Conservation (phyloP, 768 basidiomycete species). For the Hygrophorus russula region DNA sequence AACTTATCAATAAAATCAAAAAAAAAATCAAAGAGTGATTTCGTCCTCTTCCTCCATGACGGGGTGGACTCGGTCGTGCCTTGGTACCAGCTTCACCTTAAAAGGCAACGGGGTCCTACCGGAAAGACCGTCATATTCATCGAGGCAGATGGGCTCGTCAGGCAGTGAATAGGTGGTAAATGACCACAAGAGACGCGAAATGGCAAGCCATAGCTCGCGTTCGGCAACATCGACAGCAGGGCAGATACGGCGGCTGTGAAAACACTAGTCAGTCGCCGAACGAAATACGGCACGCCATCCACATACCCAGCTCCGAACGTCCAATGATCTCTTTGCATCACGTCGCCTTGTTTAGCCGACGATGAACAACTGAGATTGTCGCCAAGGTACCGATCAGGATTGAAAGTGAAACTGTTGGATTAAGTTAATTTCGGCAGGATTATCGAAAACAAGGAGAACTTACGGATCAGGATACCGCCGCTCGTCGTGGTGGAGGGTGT, state of each 20-base stretch:
- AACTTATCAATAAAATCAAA: too few relatives aligned
- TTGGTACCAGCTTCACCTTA: slow-evolving; percentile 11
- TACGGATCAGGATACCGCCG: slow-evolving; percentile 15
- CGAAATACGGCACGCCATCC: too few relatives aligned
- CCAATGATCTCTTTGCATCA: slow-evolving; percentile 23
- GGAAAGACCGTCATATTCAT: slow-evolving; percentile 23
- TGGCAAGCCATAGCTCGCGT: slow-evolving; percentile 21
- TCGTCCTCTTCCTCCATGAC: slow-evolving; percentile 6
- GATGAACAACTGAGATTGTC: slow-evolving; percentile 16
- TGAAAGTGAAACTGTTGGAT: slow-evolving; percentile 10
- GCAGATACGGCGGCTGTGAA: slow-evolving; percentile 19
- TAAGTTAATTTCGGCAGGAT: neutral
- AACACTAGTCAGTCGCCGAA: neutral
- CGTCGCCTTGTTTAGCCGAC: slow-evolving; percentile 17
- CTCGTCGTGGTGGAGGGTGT: slow-evolving; percentile 8
- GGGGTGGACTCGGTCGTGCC: slow-evolving; percentile 9
- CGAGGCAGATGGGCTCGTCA: slow-evolving; percentile 20
- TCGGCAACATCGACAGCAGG: slow-evolving; percentile 24
- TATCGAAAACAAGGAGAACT: slow-evolving; percentile 10
- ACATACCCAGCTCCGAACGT: slow-evolving; percentile 22
- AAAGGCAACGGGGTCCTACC: slow-evolving; percentile 22
- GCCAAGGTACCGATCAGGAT: slow-evolving; percentile 21
- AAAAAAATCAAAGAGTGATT: neutral
- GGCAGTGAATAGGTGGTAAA: slow-evolving; percentile 18
- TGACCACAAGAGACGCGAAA: slow-evolving; percentile 24